phyloP scores from a whole-genome alignment of 108 stramenopile genomes.

The Nannochloropsis salina region DNA sequence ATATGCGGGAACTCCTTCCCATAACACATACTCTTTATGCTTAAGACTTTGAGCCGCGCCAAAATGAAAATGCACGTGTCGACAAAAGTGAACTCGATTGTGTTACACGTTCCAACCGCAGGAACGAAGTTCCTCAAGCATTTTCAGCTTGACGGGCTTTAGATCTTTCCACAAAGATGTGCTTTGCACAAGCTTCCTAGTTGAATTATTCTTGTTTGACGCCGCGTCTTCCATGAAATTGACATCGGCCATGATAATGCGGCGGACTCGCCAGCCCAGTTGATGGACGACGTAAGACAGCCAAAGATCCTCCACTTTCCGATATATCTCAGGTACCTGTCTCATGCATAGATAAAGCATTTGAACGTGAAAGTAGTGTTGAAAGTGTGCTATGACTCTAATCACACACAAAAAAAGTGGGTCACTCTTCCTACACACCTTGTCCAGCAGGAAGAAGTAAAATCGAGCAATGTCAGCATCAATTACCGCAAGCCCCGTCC shows the following conservation, averaged over 20 bases:
- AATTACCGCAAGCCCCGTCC: constrained; percentile 9
- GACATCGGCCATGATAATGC: neutral
- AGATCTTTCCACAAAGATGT: neutral
- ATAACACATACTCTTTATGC: too few relatives aligned
- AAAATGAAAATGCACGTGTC: too few relatives aligned
- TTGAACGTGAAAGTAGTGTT: neutral
- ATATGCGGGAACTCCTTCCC: too few relatives aligned
- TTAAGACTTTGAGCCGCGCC: too few relatives aligned
- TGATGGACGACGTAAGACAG: constrained; percentile 2
- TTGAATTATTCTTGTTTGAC: neutral
- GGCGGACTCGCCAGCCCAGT: neutral
- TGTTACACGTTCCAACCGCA: neutral
- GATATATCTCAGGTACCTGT: neutral
- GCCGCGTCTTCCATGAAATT: neutral
- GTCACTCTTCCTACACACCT: neutral
- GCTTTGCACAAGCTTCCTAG: neutral
- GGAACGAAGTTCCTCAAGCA: neutral
- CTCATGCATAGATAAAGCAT: neutral
- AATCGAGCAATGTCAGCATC: neutral
- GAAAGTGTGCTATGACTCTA: neutral
- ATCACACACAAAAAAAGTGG: neutral
- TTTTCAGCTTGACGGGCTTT: neutral
- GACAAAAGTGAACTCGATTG: too few relatives aligned
- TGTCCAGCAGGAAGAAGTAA: neutral
- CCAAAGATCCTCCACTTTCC: constrained; percentile 19